A percentile compares a stretch with the other conserved stretches of the same genome.
Evolutionary conservation across 2,329 filamentous ascomycete genomes (phyloP).

Genomic region (Pseudocercospora crystallina): DNA sequence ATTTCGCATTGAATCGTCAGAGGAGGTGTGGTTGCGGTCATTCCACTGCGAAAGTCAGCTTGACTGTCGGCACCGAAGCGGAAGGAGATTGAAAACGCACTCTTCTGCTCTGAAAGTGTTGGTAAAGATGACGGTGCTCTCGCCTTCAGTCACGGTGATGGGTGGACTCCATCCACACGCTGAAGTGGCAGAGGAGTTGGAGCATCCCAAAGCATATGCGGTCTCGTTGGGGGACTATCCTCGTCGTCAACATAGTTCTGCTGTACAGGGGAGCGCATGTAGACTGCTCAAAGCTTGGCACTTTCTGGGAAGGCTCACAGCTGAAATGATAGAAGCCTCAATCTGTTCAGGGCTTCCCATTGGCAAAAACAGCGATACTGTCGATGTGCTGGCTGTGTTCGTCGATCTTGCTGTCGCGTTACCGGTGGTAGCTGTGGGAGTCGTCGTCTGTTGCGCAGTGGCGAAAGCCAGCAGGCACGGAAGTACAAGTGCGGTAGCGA

Average conservation of each 20-base stretch:
- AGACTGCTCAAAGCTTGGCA: background rate
- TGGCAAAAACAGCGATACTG: slow-evolving; percentile 20
- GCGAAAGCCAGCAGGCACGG: slow-evolving; percentile 7
- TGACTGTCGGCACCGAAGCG: background rate
- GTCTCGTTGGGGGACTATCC: slow-evolving; percentile 25
- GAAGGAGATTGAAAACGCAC: slow-evolving; percentile 7
- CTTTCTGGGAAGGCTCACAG: slow-evolving; percentile 11
- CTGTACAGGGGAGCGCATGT: background rate
- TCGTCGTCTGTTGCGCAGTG: slow-evolving; percentile 11
- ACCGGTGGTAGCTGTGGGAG: slow-evolving; percentile 1
- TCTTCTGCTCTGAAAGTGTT: slow-evolving; percentile 16
- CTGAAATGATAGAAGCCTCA: slow-evolving; percentile 22
- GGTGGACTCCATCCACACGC: slow-evolving; percentile 26
- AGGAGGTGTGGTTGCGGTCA: slow-evolving; percentile 8
- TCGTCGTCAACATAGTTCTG: background rate
- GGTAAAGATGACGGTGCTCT: slow-evolving; percentile 27
- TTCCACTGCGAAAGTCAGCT: slow-evolving; percentile 5
- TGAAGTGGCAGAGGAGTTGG: slow-evolving; percentile 12
- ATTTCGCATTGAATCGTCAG: slow-evolving; percentile 28
- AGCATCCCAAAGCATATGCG: slow-evolving; percentile 30
- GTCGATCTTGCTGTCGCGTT: slow-evolving; percentile 1
- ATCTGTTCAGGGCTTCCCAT: slow-evolving; percentile 22
- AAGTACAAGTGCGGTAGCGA: background rate
- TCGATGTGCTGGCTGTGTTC: slow-evolving; percentile 3
- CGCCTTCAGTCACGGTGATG: slow-evolving; percentile 33